Evolutionary conservation across 768 basidiomycete genomes (phyloP).

Genomic region (Agrocybe chaxingu): DNA sequence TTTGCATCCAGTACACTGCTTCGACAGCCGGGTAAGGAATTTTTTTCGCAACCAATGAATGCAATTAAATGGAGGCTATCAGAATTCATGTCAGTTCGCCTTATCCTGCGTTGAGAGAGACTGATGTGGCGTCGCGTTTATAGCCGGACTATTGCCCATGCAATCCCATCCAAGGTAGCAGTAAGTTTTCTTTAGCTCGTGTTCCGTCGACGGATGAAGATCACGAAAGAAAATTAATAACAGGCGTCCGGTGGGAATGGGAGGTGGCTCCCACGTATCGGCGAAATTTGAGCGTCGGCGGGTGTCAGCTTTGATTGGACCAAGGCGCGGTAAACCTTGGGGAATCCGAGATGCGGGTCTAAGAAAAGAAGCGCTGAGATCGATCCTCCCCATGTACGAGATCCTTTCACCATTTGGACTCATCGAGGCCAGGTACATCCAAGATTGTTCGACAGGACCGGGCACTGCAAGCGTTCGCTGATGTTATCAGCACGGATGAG

Average conservation of each 20-base stretch:
- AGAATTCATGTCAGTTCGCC: slow-evolving; percentile 1
- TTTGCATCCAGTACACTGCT: background rate
- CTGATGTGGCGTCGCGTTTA: too few relatives aligned
- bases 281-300: slow-evolving; percentile 6
- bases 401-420: slow-evolving; percentile 15
- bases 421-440: slow-evolving; percentile 28
- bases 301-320: slow-evolving; percentile 10
- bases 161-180: slow-evolving; percentile 1
- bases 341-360: slow-evolving; percentile 19
- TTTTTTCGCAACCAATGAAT: too few relatives aligned
- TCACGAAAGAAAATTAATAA: slow-evolving; percentile 4
- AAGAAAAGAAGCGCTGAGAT: slow-evolving; percentile 19
- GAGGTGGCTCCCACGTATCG: slow-evolving; percentile 8
- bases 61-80: background rate
- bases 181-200: background rate
- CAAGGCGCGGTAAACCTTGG: slow-evolving; percentile 7
- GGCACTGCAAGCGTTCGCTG: slow-evolving; percentile 19
- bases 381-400: slow-evolving; percentile 19
- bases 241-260: slow-evolving; percentile 5
- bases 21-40: too few relatives aligned
- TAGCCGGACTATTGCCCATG: background rate
- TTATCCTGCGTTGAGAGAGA: too few relatives aligned
- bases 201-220: slow-evolving; percentile 16
- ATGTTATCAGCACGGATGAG: slow-evolving; percentile 23
- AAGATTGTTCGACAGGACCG: slow-evolving; percentile 25